Evolutionary conservation across 2,329 filamentous ascomycete genomes (phyloP), one percentile per base, ranked within the genome.

Genomic region (Neonectria punicea): DNA sequence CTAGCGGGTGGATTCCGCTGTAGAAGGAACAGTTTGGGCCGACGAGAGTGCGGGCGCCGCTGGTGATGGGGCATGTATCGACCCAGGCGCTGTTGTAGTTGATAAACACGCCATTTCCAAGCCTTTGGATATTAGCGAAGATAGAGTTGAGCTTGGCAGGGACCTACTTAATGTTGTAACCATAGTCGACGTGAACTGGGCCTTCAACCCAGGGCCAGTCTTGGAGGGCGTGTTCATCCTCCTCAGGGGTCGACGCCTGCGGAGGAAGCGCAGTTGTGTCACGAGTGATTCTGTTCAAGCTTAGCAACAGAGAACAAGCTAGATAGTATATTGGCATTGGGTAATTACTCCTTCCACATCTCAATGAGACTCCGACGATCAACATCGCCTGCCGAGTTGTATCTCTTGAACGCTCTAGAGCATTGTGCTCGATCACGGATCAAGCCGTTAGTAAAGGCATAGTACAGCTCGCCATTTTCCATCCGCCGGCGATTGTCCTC

Each of bases 21-120:
- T 88, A 97, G 70, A 97, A 87, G 41, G 84, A 89, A 46, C 93
- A 92, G 74, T 93, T 92, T 2, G 94, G 93, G 0, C 92, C 94
- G 46, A 96, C 82, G 28, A 97, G 81, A 1, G 92, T 95, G 58
- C 93, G 88, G 5, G 89, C 86, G 1, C 94, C 94, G 53, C 97
- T 88, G 1, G 85, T 89, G 61, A 97, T 91, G 30, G 84, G 79
- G 76, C 90, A 92, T 1, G 92, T 94, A 76, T 97, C 94, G 32
- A 97, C 81, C 75, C 93, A 92, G 6, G 89, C 90, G 71, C 87
- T 90, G 78, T 93, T 90, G 76, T 86, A 89, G 80, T 87, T 97
- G 76, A 97, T 85, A 73, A 90, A 96, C 14, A 92, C 92, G 59
- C 89, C 88, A 49, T 87, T 81, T 18, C 92, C 93, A 4, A 77